Percentiles rank a stretch among this genome's conserved stretches.
phyloP scores from a whole-genome alignment of 2,329 filamentous ascomycete species.

The Fusarium lateritium region DNA sequence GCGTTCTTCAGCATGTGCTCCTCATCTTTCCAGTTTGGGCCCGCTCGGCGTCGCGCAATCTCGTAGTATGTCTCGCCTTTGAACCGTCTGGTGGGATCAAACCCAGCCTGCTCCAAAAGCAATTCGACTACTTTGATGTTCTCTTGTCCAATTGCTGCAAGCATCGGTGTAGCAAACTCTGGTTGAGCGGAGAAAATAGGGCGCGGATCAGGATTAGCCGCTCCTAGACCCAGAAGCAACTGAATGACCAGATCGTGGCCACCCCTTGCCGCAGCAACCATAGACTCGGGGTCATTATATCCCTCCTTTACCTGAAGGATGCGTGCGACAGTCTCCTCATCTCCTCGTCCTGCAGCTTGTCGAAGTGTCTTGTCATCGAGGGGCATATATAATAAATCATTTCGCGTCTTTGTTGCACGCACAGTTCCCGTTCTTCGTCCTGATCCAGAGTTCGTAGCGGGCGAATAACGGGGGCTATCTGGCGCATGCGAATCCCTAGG shows the following conservation, averaged over 20 bases:
- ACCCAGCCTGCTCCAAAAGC: slow-evolving; percentile 80
- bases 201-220: slow-evolving; percentile 77
- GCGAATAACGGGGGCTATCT: slow-evolving; percentile 72
- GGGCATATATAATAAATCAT: slow-evolving; percentile 74
- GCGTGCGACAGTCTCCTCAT: slow-evolving; percentile 72
- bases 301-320: slow-evolving; percentile 73
- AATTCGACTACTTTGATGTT: slow-evolving; percentile 89
- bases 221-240: slow-evolving; percentile 78
- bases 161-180: slow-evolving; percentile 91
- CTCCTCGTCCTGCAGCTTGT: slow-evolving; percentile 72
- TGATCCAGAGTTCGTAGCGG: slow-evolving; percentile 59
- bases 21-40: slow-evolving; percentile 92
- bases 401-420: slow-evolving; percentile 75
- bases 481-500: slow-evolving; percentile 67
- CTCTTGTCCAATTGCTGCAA: slow-evolving; percentile 91
- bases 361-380: slow-evolving; percentile 74
- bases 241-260: slow-evolving; percentile 92
- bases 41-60: slow-evolving; percentile 84
- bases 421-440: slow-evolving; percentile 69
- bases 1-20: slow-evolving; percentile 83
- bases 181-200: slow-evolving; percentile 71
- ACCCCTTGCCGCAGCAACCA: slow-evolving; percentile 92
- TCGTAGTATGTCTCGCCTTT: slow-evolving; percentile 89
- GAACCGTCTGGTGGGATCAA: slow-evolving; percentile 85
- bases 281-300: slow-evolving; percentile 83